Percentiles rank a stretch among this genome's conserved stretches.
Evolutionary conservation across 257 asterid species (phyloP).

Genomic region (Phtheirospermum japonicum): DNA sequence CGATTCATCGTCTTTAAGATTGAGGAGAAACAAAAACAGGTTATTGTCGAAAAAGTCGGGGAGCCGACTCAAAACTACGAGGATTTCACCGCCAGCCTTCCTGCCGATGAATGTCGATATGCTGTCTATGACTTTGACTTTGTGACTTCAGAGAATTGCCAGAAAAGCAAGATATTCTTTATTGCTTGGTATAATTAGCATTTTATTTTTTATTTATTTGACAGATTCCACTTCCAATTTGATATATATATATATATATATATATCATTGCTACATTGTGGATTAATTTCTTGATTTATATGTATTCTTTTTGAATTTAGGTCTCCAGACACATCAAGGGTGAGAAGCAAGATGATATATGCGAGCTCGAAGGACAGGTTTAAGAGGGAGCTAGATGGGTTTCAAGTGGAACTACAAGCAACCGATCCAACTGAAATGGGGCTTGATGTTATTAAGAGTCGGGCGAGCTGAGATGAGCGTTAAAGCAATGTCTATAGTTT

Average conservation of each 20-base stretch:
- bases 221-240: too few species aligned
- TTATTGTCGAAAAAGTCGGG: constrained; percentile 49
- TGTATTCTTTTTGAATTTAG: constrained; percentile 27
- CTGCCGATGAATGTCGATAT: constrained; percentile 57
- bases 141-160: constrained; percentile 54
- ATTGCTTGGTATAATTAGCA: constrained; percentile 50
- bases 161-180: constrained; percentile 64
- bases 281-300: neutral
- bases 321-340: constrained; percentile 62
- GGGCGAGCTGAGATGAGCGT: constrained; percentile 34
- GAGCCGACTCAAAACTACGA: constrained; percentile 53
- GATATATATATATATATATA: too few species aligned
- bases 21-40: constrained; percentile 59
- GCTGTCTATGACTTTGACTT: constrained; percentile 61
- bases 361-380: constrained; percentile 58
- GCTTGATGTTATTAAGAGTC: constrained; percentile 60
- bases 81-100: constrained; percentile 54
- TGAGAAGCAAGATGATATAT: constrained; percentile 66
- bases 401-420: constrained; percentile 66
- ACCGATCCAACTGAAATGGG: constrained; percentile 76
- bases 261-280: too few species aligned
- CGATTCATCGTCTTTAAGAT: constrained; percentile 57
- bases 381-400: constrained; percentile 57
- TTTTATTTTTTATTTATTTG: too few species aligned
- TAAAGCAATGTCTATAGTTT: constrained; percentile 30